Conservation (phyloP, 2,329 filamentous ascomycete genomes). For the Aspergillus fumigatus region DNA sequence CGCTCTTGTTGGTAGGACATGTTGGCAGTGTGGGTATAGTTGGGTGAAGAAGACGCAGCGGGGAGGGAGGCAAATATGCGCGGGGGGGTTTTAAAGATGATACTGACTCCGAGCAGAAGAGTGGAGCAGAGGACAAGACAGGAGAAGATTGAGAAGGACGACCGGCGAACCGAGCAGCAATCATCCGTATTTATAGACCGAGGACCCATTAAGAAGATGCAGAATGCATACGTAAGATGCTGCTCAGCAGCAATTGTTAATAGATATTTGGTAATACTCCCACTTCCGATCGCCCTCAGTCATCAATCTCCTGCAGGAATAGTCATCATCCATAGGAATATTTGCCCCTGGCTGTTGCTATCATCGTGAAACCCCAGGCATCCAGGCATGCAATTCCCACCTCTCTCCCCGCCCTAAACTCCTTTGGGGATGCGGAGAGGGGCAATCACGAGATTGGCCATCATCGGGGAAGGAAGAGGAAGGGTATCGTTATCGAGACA, state of each 20-base stretch:
- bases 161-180: constrained; percentile 16
- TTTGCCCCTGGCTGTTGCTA: neutral
- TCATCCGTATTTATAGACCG: constrained; percentile 17
- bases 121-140: constrained; percentile 32
- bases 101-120: constrained; percentile 41
- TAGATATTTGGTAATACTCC: neutral
- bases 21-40: constrained; percentile 21
- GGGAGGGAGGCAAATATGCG: constrained; percentile 39
- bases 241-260: neutral
- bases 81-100: constrained; percentile 35
- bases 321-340: neutral
- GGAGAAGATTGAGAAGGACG: constrained; percentile 23
- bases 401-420: constrained; percentile 17
- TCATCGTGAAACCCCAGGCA: neutral
- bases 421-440: constrained; percentile 11
- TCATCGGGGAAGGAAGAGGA: neutral
- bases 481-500: neutral
- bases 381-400: neutral
- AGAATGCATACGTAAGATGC: neutral
- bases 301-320: neutral
- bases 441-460: constrained; percentile 18
- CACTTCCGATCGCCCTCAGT: neutral
- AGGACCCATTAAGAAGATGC: constrained; percentile 9
- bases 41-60: constrained; percentile 18
- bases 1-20: constrained; percentile 70